phyloP scores from a whole-genome alignment of 805 yeast species.

The Saccharomycopsis sp. region DNA sequence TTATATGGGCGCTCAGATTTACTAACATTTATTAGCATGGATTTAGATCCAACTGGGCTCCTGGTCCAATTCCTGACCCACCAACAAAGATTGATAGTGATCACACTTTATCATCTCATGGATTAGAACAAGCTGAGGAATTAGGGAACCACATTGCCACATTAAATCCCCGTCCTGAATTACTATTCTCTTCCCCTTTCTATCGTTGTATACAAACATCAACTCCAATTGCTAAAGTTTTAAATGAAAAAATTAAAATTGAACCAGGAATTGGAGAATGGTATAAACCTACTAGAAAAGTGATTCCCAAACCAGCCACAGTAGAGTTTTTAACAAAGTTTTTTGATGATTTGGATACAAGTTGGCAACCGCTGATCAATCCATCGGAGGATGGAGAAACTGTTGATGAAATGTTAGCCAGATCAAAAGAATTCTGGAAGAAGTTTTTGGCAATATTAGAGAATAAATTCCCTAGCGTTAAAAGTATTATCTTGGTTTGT shows the following conservation, averaged over 20 bases:
- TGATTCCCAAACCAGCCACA: conserved; percentile 62
- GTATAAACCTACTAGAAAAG: conserved; percentile 62
- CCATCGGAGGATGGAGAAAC: conserved; percentile 69
- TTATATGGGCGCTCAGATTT: background rate
- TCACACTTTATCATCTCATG: conserved; percentile 80
- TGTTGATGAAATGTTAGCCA: conserved; percentile 51
- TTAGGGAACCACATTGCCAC: conserved; percentile 53
- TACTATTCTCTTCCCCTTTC: conserved; percentile 74
- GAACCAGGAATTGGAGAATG: conserved; percentile 92
- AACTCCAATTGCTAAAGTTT: conserved; percentile 49
- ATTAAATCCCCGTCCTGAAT: conserved; percentile 36
- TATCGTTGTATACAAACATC: conserved; percentile 83
- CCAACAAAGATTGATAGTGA: conserved; percentile 91
- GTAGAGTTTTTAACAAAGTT: conserved; percentile 36
- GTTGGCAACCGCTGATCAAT: conserved; percentile 43
- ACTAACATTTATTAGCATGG: conserved; percentile 50
- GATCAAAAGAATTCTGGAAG: conserved; percentile 48
- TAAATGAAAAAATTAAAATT: conserved; percentile 48
- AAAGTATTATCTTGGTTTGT: conserved; percentile 61
- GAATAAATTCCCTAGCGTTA: conserved; percentile 44
- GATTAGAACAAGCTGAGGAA: conserved; percentile 78
- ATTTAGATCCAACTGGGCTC: conserved; percentile 57
- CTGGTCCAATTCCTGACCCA: conserved; percentile 60
- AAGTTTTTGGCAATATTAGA: conserved; percentile 50
- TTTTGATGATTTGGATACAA: conserved; percentile 38